Evolutionary conservation across 495 filamentous ascomycete species (phyloP).

Genomic region (Hypoxylon cercidicola): DNA sequence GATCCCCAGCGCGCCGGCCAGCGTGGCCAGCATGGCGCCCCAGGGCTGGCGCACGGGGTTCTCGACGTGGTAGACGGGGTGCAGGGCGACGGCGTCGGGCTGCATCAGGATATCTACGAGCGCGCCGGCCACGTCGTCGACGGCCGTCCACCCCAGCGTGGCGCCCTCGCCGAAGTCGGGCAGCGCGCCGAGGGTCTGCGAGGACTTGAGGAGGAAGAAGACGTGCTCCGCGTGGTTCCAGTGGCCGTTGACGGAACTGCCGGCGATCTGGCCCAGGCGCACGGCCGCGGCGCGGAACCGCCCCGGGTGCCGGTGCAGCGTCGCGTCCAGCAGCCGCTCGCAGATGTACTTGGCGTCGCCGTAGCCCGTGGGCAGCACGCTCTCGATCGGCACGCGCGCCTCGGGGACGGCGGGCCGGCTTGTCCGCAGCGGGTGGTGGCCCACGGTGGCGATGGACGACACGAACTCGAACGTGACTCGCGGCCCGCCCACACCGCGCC

Average conservation of each 20-base stretch:
- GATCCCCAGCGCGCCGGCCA: slow-evolving; percentile 53
- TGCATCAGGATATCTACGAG: slow-evolving; percentile 5
- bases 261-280: slow-evolving; percentile 60
- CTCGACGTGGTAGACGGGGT: slow-evolving; percentile 62
- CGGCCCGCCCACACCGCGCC: slow-evolving; percentile 39
- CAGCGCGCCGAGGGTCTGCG: slow-evolving; percentile 55
- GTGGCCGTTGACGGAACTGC: slow-evolving; percentile 56
- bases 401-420: slow-evolving; percentile 48
- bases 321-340: slow-evolving; percentile 59
- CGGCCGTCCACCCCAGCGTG: slow-evolving; percentile 57
- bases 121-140: slow-evolving; percentile 43
- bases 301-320: slow-evolving; percentile 53
- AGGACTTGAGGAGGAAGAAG: slow-evolving; percentile 60
- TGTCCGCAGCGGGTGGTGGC: slow-evolving; percentile 47
- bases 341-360: slow-evolving; percentile 60
- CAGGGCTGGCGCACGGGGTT: slow-evolving; percentile 59
- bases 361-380: slow-evolving; percentile 57
- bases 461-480: slow-evolving; percentile 54
- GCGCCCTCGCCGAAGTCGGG: slow-evolving; percentile 58
- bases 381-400: slow-evolving; percentile 43
- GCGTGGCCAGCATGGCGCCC: slow-evolving; percentile 49
- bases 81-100: slow-evolving; percentile 14
- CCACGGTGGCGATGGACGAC: slow-evolving; percentile 61
- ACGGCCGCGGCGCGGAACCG: slow-evolving; percentile 55
- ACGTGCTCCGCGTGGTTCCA: slow-evolving; percentile 63